phyloP scores from a whole-genome alignment of 805 yeast species.

The Kluyveromyces aestuarii region DNA sequence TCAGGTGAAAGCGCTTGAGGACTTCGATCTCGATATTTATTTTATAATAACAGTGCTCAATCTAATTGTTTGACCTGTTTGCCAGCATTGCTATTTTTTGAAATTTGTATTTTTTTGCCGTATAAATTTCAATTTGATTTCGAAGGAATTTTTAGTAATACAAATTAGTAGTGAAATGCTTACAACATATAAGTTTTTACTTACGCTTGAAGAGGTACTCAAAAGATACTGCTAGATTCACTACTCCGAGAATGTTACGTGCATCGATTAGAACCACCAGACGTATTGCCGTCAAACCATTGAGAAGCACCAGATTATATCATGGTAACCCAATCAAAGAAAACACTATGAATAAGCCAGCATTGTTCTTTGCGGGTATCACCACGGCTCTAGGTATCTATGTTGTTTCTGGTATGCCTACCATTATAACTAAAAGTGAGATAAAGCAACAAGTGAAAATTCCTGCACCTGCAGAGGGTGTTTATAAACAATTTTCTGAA shows the following conservation, averaged over 20 bases:
- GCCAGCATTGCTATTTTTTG: not conserved
- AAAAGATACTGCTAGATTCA: too few species aligned
- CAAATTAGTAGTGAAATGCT: too few species aligned
- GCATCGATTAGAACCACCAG: not conserved
- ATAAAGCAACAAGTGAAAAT: not conserved
- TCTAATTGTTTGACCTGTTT: not conserved
- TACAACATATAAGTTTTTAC: too few species aligned
- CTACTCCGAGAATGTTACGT: not conserved
- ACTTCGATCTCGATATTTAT: too few species aligned
- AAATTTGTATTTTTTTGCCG: not conserved
- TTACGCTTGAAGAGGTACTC: too few species aligned
- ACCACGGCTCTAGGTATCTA: not conserved
- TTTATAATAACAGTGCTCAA: too few species aligned
- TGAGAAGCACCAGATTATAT: not conserved
- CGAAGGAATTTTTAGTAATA: too few species aligned
- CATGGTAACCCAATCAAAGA: not conserved
- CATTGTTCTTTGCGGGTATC: slow-evolving; percentile 1
- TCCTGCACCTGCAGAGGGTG: not conserved
- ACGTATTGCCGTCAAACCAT: not conserved
- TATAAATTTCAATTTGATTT: not conserved
- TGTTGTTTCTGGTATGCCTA: not conserved
- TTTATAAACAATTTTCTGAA: not conserved
- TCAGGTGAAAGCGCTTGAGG: too few species aligned
- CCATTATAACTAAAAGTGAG: not conserved
- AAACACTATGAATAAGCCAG: not conserved